Evolutionary conservation across 1,139 yeast species (phyloP).

Genomic region (Yamadazyma dendronema): DNA sequence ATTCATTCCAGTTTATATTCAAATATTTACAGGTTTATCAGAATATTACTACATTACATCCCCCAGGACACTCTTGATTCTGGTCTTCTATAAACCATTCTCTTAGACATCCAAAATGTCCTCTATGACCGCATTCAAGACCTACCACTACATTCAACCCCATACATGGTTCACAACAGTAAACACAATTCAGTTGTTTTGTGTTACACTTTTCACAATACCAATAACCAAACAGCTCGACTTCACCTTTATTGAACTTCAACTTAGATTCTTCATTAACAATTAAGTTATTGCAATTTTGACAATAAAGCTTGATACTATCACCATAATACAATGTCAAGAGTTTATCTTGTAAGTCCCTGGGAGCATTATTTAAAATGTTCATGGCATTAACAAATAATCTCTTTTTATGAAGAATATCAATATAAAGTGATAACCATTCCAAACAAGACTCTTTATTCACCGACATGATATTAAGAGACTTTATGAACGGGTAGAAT

Average conservation of each 20-base stretch:
- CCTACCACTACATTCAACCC: conserved; percentile 67
- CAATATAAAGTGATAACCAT: conserved; percentile 60
- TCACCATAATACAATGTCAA: conserved; percentile 12
- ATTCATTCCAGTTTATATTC: too few relatives aligned
- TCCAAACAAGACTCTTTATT: conserved; percentile 39
- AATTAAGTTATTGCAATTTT: conserved; percentile 61
- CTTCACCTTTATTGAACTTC: conserved; percentile 14
- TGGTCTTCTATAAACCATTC: conserved; percentile 72
- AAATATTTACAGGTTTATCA: too few relatives aligned
- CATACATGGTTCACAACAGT: conserved; percentile 75
- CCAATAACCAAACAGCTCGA: conserved; percentile 65
- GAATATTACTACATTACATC: conserved; percentile 59
- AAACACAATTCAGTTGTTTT: conserved; percentile 67
- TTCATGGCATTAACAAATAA: conserved; percentile 59
- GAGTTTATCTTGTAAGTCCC: conserved; percentile 29
- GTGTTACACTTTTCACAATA: conserved; percentile 72
- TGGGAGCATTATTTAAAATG: conserved; percentile 50
- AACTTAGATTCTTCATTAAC: conserved; percentile 59
- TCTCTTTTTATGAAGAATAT: conserved; percentile 49
- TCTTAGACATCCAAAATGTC: conserved; percentile 77
- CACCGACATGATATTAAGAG: conserved; percentile 17
- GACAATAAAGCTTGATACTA: conserved; percentile 51
- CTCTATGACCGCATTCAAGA: conserved; percentile 81
- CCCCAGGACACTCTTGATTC: conserved; percentile 78
- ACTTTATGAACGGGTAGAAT: conserved; percentile 36